Evolutionary conservation across 371 early-diverging fungal species (phyloP).

Genomic region (Rhizopus arrhizus): DNA sequence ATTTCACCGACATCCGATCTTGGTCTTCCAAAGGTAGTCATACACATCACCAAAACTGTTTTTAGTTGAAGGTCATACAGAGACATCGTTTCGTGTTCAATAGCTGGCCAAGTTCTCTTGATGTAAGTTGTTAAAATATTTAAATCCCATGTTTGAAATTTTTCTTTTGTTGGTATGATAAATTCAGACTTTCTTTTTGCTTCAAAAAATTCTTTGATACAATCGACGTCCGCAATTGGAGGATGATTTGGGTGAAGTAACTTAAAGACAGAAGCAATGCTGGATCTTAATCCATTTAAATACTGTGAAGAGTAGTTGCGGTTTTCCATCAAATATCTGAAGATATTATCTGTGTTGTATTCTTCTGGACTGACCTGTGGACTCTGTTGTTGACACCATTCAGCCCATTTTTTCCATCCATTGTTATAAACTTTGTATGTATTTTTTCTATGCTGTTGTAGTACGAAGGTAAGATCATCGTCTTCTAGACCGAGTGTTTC

Average conservation of each 20-base stretch:
- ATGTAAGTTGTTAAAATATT: conserved; percentile 2
- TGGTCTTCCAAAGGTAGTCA: conserved; percentile 13
- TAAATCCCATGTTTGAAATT: conserved; percentile 3
- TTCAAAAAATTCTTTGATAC: conserved; percentile 3
- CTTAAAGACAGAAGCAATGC: conserved; percentile 7
- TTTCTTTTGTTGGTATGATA: background rate
- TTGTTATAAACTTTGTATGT: background rate
- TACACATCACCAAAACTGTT: conserved; percentile 11
- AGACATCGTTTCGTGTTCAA: background rate
- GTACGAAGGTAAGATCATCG: background rate
- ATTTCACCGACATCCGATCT: conserved; percentile 5
- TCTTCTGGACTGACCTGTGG: background rate
- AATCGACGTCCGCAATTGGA: background rate
- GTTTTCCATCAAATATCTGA: conserved; percentile 1
- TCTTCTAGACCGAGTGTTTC: background rate
- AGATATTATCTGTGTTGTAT: background rate
- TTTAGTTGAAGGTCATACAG: conserved; percentile 7
- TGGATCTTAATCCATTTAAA: conserved; percentile 11
- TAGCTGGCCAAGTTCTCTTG: background rate
- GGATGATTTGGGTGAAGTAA: background rate
- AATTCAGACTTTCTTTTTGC: conserved; percentile 5
- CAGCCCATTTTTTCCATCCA: background rate
- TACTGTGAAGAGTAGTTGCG: background rate
- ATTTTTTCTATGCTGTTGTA: background rate
- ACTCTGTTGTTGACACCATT: background rate